phyloP scores from a whole-genome alignment of 1,284 basidiomycete genomes.

The Coniferiporia sulphurascens region DNA sequence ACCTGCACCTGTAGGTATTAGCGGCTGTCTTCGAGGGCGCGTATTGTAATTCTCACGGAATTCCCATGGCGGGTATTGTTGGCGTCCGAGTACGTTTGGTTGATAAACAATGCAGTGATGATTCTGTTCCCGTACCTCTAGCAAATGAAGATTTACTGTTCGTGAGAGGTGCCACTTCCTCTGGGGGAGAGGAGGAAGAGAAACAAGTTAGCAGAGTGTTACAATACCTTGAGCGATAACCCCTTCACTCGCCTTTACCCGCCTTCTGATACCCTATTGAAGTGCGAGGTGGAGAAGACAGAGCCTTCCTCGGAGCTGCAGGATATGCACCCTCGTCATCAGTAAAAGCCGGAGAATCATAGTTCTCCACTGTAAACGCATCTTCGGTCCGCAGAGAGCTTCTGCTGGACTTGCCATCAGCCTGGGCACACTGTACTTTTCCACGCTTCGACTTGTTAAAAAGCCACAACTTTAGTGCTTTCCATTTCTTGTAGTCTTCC shows the following conservation, averaged over 20 bases:
- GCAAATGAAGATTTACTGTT: too few relatives aligned
- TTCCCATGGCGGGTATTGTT: neutral
- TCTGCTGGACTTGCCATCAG: conserved; percentile 20
- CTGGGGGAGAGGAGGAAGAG: too few relatives aligned
- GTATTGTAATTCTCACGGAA: neutral
- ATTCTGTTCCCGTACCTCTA: neutral
- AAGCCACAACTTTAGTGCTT: conserved; percentile 39
- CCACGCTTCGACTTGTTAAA: conserved; percentile 31
- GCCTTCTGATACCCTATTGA: too few relatives aligned
- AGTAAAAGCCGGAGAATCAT: neutral
- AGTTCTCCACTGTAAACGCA: neutral
- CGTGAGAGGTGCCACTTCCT: too few relatives aligned
- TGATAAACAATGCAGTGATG: neutral
- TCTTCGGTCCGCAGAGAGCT: neutral
- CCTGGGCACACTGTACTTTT: conserved; percentile 19
- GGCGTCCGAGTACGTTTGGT: neutral
- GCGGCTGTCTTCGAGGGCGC: neutral
- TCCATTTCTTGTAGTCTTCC: conserved; percentile 46
- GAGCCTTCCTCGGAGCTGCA: neutral
- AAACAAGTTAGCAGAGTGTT: too few relatives aligned
- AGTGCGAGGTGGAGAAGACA: too few relatives aligned
- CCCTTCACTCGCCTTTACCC: too few relatives aligned
- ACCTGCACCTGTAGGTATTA: neutral
- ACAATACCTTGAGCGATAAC: too few relatives aligned
- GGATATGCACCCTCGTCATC: neutral